Percentiles rank a stretch among this genome's conserved stretches.
Evolutionary conservation across 257 asterid species (phyloP).

Genomic region (Solanum ahanhuiri): DNA sequence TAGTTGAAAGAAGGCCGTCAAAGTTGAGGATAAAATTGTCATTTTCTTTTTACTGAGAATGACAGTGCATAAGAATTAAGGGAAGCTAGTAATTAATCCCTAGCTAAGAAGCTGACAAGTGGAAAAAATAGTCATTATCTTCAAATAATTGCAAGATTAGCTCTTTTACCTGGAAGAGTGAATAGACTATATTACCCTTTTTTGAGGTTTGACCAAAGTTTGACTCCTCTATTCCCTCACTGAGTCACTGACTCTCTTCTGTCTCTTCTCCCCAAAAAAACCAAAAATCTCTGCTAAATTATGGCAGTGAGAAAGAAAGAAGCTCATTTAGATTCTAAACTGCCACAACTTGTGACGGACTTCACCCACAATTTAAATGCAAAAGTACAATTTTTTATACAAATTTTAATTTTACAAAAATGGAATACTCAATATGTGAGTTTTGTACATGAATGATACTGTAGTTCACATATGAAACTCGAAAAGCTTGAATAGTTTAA

Average conservation of each 20-base stretch:
- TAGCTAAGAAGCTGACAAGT: slow-evolving; percentile 14
- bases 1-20: background rate
- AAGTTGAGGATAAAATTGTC: background rate
- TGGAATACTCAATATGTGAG: background rate
- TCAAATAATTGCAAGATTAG: slow-evolving; percentile 25
- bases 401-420: background rate
- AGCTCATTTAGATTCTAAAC: slow-evolving; percentile 2
- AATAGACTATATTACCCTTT: background rate
- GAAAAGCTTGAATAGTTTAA: no score
- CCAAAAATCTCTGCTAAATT: slow-evolving; percentile 20
- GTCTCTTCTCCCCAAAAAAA: slow-evolving; percentile 7
- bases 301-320: slow-evolving; percentile 1
- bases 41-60: background rate
- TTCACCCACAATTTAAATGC: background rate
- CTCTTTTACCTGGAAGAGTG: background rate
- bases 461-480: no score
- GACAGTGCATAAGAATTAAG: background rate
- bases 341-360: background rate
- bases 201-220: slow-evolving; percentile 22
- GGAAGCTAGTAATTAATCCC: background rate
- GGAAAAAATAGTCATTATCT: slow-evolving; percentile 19
- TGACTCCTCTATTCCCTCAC: slow-evolving; percentile 75
- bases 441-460: background rate
- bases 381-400: background rate
- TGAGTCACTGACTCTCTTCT: slow-evolving; percentile 16